Conservation (phyloP, 83 land plant species). For the Picea engelmannii region DNA sequence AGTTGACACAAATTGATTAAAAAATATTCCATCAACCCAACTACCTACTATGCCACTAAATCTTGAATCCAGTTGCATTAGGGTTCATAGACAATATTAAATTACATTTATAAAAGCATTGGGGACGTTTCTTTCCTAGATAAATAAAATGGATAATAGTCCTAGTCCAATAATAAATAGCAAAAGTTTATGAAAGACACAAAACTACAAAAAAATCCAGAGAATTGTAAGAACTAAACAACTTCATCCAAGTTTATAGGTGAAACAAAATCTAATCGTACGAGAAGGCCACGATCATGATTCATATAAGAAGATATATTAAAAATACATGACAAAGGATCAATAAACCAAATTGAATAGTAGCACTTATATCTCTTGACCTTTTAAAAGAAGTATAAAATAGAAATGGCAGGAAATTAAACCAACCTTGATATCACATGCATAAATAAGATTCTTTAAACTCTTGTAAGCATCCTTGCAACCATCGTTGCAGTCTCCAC, state of each 20-base stretch:
- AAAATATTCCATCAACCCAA: too few species aligned
- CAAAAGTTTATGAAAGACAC: neutral
- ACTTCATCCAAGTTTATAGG: neutral
- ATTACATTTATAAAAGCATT: neutral
- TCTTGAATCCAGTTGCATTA: too few species aligned
- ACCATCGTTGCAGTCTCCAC: constrained; percentile 53
- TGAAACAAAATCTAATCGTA: neutral
- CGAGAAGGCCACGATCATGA: neutral
- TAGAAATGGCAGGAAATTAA: neutral
- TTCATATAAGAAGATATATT: neutral
- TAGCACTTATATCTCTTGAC: neutral
- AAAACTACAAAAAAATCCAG: too few species aligned
- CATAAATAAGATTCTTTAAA: constrained; percentile 77
- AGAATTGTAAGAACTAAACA: too few species aligned
- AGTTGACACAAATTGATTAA: too few species aligned
- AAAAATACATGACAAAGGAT: neutral
- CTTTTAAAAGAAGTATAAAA: neutral
- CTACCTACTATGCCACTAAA: too few species aligned
- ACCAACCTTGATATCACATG: constrained; percentile 93
- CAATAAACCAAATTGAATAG: neutral
- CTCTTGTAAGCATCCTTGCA: constrained; percentile 55
- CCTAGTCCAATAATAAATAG: neutral
- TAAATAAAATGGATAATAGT: neutral
- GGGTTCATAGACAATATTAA: neutral
- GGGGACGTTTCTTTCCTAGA: neutral